Evolutionary conservation across 768 basidiomycete genomes (phyloP).

Genomic region (Aureoboletus auriporus): DNA sequence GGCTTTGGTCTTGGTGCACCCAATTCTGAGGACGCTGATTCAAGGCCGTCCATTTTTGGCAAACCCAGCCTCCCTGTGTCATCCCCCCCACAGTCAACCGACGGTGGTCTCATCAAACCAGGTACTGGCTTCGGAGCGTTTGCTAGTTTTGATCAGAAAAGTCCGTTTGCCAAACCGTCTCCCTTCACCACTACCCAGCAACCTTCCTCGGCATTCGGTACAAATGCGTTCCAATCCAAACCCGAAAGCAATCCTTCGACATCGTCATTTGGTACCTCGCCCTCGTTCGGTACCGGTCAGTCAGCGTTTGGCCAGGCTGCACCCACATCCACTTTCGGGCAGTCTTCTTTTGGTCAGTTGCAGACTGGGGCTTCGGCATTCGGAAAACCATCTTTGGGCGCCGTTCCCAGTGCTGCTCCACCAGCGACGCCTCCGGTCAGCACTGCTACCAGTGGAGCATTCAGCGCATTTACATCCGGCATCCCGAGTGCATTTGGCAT

Average conservation of each 20-base stretch:
- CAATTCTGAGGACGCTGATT: slow-evolving; percentile 21
- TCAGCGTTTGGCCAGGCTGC: slow-evolving; percentile 30
- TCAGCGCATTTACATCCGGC: no score
- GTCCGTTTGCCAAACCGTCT: slow-evolving; percentile 21
- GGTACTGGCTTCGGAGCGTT: slow-evolving; percentile 35
- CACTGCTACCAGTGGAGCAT: background rate
- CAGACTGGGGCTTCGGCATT: slow-evolving; percentile 15
- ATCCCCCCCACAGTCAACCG: slow-evolving; percentile 12
- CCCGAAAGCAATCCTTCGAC: slow-evolving; percentile 1
- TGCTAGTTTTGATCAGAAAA: slow-evolving; percentile 20
- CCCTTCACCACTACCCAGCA: background rate
- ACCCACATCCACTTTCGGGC: slow-evolving; percentile 32
- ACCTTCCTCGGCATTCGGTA: slow-evolving; percentile 14
- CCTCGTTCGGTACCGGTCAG: slow-evolving; percentile 31
- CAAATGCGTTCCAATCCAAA: slow-evolving; percentile 11
- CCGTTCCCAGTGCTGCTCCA: slow-evolving; percentile 4
- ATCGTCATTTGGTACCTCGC: background rate
- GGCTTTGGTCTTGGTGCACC: slow-evolving; percentile 29
- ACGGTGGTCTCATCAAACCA: slow-evolving; percentile 25
- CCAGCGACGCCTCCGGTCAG: slow-evolving; percentile 8
- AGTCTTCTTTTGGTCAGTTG: slow-evolving; percentile 28
- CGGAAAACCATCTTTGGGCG: slow-evolving; percentile 14
- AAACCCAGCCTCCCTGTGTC: slow-evolving; percentile 11
- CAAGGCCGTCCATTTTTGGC: slow-evolving; percentile 32
- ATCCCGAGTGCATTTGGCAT: no score